Conservation (phyloP, 345 rosid species). For the Brassica juncea region DNA sequence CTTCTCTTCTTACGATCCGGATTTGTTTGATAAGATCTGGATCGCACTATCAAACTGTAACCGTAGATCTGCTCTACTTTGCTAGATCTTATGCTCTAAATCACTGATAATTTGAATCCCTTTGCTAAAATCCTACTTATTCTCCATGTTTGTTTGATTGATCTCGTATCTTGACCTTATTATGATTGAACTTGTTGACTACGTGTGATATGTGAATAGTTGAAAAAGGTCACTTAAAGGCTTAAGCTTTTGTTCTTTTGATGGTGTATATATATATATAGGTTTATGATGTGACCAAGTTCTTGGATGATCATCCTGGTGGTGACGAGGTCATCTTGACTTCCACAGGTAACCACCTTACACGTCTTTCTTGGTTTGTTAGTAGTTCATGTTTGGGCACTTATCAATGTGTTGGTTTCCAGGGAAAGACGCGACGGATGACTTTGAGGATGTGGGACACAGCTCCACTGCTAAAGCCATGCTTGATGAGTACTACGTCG, state of each 20-base stretch:
- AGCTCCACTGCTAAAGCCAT: conserved; percentile 77
- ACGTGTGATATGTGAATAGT: too few relatives aligned
- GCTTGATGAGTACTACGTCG: conserved; percentile 81
- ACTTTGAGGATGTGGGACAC: conserved; percentile 95
- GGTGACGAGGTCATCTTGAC: conserved; percentile 75
- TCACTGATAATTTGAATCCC: background rate
- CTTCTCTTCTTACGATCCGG: background rate
- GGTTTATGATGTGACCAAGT: conserved; percentile 78
- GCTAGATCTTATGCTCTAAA: background rate
- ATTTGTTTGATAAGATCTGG: background rate
- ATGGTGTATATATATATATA: conserved; percentile 15
- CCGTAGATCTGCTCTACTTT: conserved; percentile 20
- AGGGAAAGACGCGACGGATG: conserved; percentile 96
- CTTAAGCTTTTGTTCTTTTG: background rate
- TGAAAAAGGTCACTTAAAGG: background rate
- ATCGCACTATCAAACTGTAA: background rate
- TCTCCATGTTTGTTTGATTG: background rate
- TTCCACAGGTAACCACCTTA: conserved; percentile 46
- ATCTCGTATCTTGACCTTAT: background rate
- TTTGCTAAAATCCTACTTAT: background rate
- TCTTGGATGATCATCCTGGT: conserved; percentile 84
- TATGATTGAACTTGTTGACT: background rate
- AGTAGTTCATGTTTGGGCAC: background rate
- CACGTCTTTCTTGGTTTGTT: conserved; percentile 8
- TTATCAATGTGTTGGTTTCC: background rate